Conservation (phyloP, 495 filamentous ascomycete genomes). For the Staphylotrichum longicolle region DNA sequence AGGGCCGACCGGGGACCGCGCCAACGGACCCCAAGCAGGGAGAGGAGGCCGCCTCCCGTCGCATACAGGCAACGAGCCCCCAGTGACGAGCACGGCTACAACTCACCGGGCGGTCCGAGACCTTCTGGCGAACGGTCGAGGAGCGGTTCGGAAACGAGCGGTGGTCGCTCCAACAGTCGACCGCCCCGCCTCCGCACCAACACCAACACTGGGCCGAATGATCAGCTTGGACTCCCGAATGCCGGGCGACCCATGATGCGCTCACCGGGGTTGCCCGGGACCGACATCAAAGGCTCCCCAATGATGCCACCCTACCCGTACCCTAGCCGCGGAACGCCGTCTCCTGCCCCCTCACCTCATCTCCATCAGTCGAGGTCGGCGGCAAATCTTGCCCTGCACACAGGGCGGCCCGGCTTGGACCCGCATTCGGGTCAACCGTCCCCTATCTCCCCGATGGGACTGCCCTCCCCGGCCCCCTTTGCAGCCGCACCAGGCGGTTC, state of each 20-base stretch:
- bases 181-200: constrained; percentile 37
- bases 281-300: constrained; percentile 44
- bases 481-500: constrained; percentile 23
- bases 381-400: constrained; percentile 35
- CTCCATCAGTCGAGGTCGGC: constrained; percentile 32
- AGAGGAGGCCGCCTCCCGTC: constrained; percentile 45
- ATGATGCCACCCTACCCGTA: constrained; percentile 52
- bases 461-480: constrained; percentile 33
- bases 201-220: constrained; percentile 44
- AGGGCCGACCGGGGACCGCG: constrained; percentile 32
- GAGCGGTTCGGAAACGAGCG: constrained; percentile 59
- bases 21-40: constrained; percentile 45
- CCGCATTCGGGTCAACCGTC: constrained; percentile 40
- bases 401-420: constrained; percentile 33
- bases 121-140: constrained; percentile 52
- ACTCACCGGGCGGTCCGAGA: constrained; percentile 30
- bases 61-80: constrained; percentile 41
- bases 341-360: constrained; percentile 28
- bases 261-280: constrained; percentile 46
- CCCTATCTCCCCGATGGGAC: constrained; percentile 44
- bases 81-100: constrained; percentile 37
- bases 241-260: constrained; percentile 35
- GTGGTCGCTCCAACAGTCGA: constrained; percentile 49
- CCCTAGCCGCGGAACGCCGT: constrained; percentile 33
- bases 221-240: constrained; percentile 38